phyloP scores from a whole-genome alignment of 116 monocot species.

The Cymodocea nodosa region DNA sequence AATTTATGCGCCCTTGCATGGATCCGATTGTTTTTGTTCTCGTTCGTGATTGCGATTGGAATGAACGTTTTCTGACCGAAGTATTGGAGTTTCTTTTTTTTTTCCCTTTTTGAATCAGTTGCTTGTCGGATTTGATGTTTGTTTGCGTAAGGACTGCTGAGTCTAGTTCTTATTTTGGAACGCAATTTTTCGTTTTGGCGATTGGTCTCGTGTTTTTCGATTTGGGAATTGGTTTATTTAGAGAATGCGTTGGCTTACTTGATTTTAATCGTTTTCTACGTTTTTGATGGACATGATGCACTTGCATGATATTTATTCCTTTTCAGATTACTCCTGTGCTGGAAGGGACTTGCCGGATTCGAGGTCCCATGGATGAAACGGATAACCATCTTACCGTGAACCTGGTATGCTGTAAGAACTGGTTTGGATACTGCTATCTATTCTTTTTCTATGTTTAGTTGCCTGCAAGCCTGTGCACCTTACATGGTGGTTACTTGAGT shows the following conservation, averaged over 20 bases:
- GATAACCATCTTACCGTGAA: slow-evolving; percentile 20
- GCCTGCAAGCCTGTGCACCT: neutral
- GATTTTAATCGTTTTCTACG: neutral
- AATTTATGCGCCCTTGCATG: no score
- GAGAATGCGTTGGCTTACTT: neutral
- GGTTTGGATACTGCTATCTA: neutral
- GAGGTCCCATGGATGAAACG: slow-evolving; percentile 41
- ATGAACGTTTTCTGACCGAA: no score
- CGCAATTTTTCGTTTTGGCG: neutral
- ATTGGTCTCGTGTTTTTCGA: neutral
- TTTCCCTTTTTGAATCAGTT: neutral
- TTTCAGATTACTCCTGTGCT: slow-evolving; percentile 59
- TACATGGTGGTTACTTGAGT: neutral
- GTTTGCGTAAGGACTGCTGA: neutral
- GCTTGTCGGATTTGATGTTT: neutral
- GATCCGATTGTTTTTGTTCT: no score
- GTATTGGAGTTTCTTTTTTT: neutral
- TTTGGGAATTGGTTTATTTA: neutral
- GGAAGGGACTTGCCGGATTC: slow-evolving; percentile 39
- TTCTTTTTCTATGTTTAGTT: neutral
- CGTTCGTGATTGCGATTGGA: no score
- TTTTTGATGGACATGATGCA: neutral
- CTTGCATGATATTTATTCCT: neutral
- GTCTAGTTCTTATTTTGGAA: neutral
- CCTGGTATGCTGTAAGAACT: slow-evolving; percentile 21